Evolutionary conservation across 306 rosid genomes (phyloP).

Genomic region (Cicer yamashitae): DNA sequence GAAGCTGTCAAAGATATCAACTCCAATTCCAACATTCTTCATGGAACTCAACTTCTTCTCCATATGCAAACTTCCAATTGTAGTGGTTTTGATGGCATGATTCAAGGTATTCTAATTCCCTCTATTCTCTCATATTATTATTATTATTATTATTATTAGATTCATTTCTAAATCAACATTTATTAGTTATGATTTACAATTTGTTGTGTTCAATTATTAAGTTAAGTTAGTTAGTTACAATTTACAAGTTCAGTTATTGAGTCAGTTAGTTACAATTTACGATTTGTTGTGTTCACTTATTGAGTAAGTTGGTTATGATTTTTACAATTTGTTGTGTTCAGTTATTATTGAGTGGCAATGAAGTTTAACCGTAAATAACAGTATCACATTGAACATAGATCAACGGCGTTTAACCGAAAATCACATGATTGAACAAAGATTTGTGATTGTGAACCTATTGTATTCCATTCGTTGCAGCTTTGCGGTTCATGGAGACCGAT

Average conservation of each 20-base stretch:
- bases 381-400: background rate
- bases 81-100: slow-evolving; percentile 85
- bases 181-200: too few species aligned
- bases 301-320: background rate
- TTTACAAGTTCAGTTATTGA: too few species aligned
- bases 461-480: slow-evolving; percentile 59
- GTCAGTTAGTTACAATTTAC: background rate
- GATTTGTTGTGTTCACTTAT: background rate
- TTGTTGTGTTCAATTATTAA: too few species aligned
- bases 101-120: slow-evolving; percentile 60
- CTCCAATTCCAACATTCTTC: slow-evolving; percentile 66
- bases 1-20: slow-evolving; percentile 89
- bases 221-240: too few species aligned
- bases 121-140: too few species aligned
- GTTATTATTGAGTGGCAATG: background rate
- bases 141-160: too few species aligned
- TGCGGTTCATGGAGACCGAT: slow-evolving; percentile 88
- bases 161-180: too few species aligned
- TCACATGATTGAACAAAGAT: background rate
- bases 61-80: slow-evolving; percentile 65
- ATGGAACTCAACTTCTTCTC: slow-evolving; percentile 58
- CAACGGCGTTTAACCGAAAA: background rate
- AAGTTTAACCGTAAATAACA: too few species aligned
- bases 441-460: slow-evolving; percentile 5
- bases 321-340: too few species aligned